Base-by-base conservation (phyloP, 306 rosid genomes). In the Fragaria ananassa region DNA sequence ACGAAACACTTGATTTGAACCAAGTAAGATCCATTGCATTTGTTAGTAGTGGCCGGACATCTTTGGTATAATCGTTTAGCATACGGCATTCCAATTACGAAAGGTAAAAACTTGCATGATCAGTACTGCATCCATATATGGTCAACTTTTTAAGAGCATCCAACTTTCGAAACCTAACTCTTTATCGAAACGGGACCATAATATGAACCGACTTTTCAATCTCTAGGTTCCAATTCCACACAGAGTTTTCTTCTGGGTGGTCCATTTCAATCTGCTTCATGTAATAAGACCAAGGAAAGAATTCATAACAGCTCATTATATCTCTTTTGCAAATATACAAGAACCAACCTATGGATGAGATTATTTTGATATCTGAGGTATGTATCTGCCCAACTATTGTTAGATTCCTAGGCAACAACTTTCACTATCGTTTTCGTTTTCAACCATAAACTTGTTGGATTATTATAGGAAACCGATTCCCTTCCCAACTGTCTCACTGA, bases 241-340 rank as follows among this genome's bases (percentile, higher is more conserved):
- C 71, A 39, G 60, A 27, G 67, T 25, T 17, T 42, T 79, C 31
- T 46, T 77, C 41, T 58, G 8, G 5, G 86, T 81, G 87, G 89
- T 89, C 88, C 93, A 75, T 2, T 3, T 47, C 58, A 57, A 35
- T 19, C 11, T 49, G 70, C 67, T 76, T 74, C 47, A 44, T 82
- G 75, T 44, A 44, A 37, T 61, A 74, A 47, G 53, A 67, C 76
- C 69, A 74, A 81, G 29, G 81, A 85, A 35, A 82, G 70, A 75
- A 79, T 81, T 82, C 34, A 27, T 4, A 64, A 73, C 69, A 80
- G 83, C 54, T 42, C 60, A 49, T 65, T 45, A 45, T 70, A n/a
- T 70, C 54, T 61, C 66, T 14, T 68, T 56, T 18, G 68, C 68
- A 54, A 68, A 34, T 64, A 4, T 3, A 8, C 51, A 31, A 31